Percentiles rank a stretch among this genome's conserved stretches.
Evolutionary conservation across 495 filamentous ascomycete species (phyloP).

Genomic region (Hamigera avellanea): DNA sequence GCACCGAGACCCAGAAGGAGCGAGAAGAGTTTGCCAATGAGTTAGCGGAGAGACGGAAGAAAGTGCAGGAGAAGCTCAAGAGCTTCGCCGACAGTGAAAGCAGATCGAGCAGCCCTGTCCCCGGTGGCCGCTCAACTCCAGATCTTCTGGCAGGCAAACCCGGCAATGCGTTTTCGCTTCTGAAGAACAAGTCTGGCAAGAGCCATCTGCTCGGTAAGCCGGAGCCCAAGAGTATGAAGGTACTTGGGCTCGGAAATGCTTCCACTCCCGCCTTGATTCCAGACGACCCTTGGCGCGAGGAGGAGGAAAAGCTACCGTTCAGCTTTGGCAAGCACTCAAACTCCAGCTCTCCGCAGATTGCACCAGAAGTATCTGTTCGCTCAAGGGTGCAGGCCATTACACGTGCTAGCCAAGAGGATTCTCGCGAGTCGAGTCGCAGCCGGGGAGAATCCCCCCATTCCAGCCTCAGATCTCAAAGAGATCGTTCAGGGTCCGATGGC

Average conservation of each 20-base stretch:
- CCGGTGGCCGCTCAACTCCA: conserved; percentile 32
- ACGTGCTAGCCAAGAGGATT: conserved; percentile 27
- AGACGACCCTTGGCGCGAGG: conserved; percentile 35
- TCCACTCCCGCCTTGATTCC: conserved; percentile 35
- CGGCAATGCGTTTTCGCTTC: conserved; percentile 52
- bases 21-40: conserved; percentile 71
- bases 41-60: conserved; percentile 62
- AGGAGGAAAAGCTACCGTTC: conserved; percentile 28
- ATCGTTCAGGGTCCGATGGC: conserved; percentile 52
- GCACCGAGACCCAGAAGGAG: conserved; percentile 52
- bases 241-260: conserved; percentile 54
- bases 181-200: conserved; percentile 56
- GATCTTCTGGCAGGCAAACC: conserved; percentile 24
- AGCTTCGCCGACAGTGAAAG: conserved; percentile 58
- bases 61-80: conserved; percentile 70
- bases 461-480: conserved; percentile 31
- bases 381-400: conserved; percentile 23
- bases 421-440: conserved; percentile 30
- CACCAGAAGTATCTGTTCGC: not conserved
- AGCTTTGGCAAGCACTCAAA: conserved; percentile 27
- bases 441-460: conserved; percentile 25
- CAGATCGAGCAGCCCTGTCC: conserved; percentile 39
- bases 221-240: conserved; percentile 55
- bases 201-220: conserved; percentile 44
- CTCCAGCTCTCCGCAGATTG: conserved; percentile 31